Percentiles rank a stretch among this genome's conserved stretches.
phyloP scores from a whole-genome alignment of 2,329 filamentous ascomycete genomes.

The Chaetomium sp. region DNA sequence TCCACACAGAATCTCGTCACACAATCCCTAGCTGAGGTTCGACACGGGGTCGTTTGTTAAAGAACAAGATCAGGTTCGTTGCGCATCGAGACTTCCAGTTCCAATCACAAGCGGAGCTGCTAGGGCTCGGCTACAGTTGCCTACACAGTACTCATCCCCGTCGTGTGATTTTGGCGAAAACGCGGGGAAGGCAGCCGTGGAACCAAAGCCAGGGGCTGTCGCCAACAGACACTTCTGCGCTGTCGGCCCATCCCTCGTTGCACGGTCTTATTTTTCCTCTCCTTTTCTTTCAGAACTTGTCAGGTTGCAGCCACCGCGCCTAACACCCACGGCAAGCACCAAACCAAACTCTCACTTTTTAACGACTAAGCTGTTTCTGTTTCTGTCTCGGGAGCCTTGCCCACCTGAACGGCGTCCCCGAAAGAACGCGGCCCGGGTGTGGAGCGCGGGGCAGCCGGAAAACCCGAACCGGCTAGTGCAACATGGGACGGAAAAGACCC shows the following conservation, averaged over 20 bases:
- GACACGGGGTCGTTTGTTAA: neutral
- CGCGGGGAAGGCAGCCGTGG: constrained; percentile 1
- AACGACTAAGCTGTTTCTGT: neutral
- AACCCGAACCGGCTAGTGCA: neutral
- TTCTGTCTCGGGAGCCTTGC: neutral
- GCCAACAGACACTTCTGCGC: neutral
- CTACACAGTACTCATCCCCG: neutral
- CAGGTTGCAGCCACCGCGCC: neutral
- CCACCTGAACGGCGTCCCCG: neutral
- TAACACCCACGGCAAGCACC: neutral
- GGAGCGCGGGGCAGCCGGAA: neutral
- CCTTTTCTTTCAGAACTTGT: neutral
- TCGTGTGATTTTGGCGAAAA: neutral
- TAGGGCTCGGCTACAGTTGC: neutral
- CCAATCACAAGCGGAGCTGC: neutral
- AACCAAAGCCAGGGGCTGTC: neutral
- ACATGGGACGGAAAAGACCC: neutral
- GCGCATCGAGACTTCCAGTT: neutral
- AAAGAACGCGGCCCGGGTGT: neutral
- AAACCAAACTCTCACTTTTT: neutral
- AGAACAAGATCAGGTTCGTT: neutral
- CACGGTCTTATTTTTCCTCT: neutral
- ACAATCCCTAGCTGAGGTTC: neutral
- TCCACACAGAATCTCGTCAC: neutral
- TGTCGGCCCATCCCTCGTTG: neutral